Conservation (phyloP, 148 eudicot genomes). For the Agrostemma githago region DNA sequence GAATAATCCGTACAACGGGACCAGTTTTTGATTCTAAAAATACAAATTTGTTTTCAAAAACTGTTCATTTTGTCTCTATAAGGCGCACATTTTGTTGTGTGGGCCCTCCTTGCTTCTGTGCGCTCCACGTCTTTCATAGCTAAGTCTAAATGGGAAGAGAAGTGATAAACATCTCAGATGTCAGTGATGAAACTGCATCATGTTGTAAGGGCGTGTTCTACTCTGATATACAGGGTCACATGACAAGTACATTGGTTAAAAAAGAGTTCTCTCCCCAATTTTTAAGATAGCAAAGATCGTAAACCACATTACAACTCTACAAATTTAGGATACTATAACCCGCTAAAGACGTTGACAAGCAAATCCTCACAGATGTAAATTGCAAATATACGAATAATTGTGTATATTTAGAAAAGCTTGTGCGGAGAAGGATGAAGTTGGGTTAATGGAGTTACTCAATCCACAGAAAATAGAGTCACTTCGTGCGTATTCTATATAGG, state of each 20-base stretch:
- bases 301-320: background rate
- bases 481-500: background rate
- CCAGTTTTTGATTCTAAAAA: no score
- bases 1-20: no score
- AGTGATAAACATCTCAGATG: background rate
- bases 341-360: background rate
- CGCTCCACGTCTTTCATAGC: no score
- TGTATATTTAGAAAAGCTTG: background rate
- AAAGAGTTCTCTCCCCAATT: no score
- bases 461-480: background rate
- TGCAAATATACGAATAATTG: background rate
- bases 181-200: background rate
- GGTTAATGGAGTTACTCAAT: background rate
- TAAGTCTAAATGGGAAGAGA: background rate
- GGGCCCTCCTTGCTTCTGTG: no score
- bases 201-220: background rate
- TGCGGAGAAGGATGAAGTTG: background rate
- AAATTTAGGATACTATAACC: background rate
- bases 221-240: background rate
- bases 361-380: background rate
- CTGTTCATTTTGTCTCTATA: no score
- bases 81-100: no score
- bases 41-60: no score
- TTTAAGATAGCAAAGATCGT: background rate
- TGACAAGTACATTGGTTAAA: background rate